phyloP scores from a whole-genome alignment of 2,329 filamentous ascomycete species.

The Verticillium longisporum region DNA sequence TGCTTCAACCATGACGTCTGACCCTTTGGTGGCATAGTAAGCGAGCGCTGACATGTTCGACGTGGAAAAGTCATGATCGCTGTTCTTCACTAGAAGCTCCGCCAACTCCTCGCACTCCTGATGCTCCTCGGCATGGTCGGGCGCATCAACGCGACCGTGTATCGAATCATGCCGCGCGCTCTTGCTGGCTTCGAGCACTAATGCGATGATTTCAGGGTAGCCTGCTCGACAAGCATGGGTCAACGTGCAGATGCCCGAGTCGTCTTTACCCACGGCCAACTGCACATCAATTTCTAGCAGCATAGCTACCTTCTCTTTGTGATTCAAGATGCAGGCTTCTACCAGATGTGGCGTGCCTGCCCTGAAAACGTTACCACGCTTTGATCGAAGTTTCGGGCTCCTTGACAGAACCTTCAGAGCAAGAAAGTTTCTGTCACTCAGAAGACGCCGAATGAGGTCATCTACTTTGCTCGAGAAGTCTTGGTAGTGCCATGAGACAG shows the following conservation, averaged over 20 bases:
- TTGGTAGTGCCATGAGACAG: background rate
- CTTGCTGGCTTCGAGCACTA: background rate
- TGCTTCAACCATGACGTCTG: background rate
- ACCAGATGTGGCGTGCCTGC: background rate
- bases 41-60: background rate
- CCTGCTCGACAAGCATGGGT: background rate
- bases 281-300: background rate
- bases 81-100: background rate
- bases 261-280: background rate
- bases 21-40: background rate
- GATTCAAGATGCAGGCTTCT: background rate
- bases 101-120: background rate
- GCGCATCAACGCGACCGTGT: background rate
- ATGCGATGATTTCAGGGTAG: background rate
- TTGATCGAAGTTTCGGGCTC: background rate
- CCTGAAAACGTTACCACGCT: background rate
- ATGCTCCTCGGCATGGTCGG: background rate
- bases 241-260: background rate
- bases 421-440: background rate
- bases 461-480: too few species aligned
- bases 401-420: background rate
- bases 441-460: background rate
- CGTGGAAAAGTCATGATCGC: background rate
- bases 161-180: too few species aligned
- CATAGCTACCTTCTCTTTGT: background rate